Conservation (phyloP, 495 filamentous ascomycete genomes). For the Aspergillus baeticus region DNA sequence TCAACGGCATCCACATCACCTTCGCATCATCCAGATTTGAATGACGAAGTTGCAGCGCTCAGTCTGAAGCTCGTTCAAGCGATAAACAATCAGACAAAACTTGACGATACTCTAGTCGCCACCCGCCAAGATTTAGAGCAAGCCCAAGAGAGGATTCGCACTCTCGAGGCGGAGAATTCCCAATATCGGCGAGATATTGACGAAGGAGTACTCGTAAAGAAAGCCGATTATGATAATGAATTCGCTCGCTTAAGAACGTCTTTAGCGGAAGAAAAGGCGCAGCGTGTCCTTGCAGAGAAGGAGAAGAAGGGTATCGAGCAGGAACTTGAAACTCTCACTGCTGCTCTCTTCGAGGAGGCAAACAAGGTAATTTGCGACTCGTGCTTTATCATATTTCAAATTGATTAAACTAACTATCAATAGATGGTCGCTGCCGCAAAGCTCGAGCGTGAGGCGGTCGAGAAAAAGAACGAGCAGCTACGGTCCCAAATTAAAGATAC, state of each 20-base stretch:
- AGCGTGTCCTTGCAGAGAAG: conserved; percentile 61
- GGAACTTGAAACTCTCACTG: conserved; percentile 86
- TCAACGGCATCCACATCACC: conserved; percentile 37
- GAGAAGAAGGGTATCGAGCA: conserved; percentile 72
- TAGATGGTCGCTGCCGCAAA: conserved; percentile 85
- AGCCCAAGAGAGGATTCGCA: conserved; percentile 63
- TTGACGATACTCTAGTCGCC: conserved; percentile 83
- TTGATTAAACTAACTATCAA: conserved; percentile 25
- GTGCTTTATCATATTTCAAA: background rate
- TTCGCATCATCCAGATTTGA: conserved; percentile 72
- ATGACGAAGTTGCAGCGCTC: conserved; percentile 82
- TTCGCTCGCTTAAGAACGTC: conserved; percentile 67
- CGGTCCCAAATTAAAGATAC: conserved; percentile 77
- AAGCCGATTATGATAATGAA: conserved; percentile 65
- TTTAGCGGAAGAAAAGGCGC: conserved; percentile 59
- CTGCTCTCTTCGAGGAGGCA: conserved; percentile 91
- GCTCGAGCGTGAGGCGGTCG: conserved; percentile 70
- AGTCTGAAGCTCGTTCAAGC: conserved; percentile 95
- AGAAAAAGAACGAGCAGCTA: conserved; percentile 77
- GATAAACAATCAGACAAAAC: conserved; percentile 92
- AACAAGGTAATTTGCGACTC: conserved; percentile 59
- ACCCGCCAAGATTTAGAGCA: conserved; percentile 81
- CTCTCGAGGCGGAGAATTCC: conserved; percentile 66
- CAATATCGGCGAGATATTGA: conserved; percentile 71
- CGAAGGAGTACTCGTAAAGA: conserved; percentile 67